Base-by-base conservation (phyloP, 495 filamentous ascomycete genomes). In the Aspergillus avenaceus region DNA sequence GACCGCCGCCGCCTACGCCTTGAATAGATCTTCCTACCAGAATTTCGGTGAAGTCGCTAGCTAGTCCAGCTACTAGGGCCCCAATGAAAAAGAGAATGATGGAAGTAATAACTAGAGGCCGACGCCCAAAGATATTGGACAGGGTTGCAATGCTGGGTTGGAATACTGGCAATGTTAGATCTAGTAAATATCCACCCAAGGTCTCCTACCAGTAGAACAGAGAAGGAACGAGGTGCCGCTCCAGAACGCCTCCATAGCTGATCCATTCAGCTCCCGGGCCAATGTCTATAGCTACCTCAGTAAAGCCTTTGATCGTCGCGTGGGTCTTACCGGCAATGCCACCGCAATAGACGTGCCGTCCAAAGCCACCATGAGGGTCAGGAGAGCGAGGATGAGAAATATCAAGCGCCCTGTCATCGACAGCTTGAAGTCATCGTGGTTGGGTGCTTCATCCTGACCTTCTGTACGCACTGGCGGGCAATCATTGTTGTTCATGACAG, bases 271-370 rank as follows among this genome's bases (percentile, higher is more conserved):
- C 13, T 71, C 62, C 9, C 2, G 14, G 5, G 57, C 49, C 42
- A 60, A 50, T 45, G 28, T 41, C 52, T 60, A n/a, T 18, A n/a
- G n/a, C n/a, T n/a, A n/a, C n/a, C n/a, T n/a, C n/a, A n/a, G n/a
- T n/a, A n/a, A n/a, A n/a, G n/a, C n/a, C n/a, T n/a, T n/a, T n/a
- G n/a, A n/a, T n/a, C n/a, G n/a, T n/a, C n/a, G n/a, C n/a, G n/a
- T n/a, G n/a, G n/a, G n/a, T n/a, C 67, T 34, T 66, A 83, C 80
- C 1, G 86, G 84, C 28, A 88, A 60, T 12, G 86, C 86, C n/a
- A 88, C 82, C 14, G 79, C 81, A 14, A 88, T 70, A 5, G 81
- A 84, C 2, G 86, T 87, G 2, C 81, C 83, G 61, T 90, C 86
- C 21, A 88, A 65, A 11, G 85, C 81, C 1, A 80, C 80, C 65